phyloP scores from a whole-genome alignment of 805 yeast genomes.

The Monosporozyma aerobia region DNA sequence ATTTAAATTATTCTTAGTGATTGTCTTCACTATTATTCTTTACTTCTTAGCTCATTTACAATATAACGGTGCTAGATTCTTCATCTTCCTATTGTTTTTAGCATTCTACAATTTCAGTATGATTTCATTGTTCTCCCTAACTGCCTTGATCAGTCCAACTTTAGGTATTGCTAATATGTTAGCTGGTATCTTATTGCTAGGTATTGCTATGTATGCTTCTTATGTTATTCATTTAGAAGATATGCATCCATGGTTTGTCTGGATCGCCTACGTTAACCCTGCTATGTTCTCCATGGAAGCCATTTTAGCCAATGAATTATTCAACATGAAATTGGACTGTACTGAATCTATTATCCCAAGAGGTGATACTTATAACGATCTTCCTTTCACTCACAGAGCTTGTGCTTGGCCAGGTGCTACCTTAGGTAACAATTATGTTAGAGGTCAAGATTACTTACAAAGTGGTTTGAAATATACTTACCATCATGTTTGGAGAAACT shows the following conservation, averaged over 20 bases:
- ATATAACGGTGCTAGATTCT: conserved; percentile 41
- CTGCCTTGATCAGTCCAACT: conserved; percentile 43
- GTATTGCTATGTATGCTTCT: conserved; percentile 52
- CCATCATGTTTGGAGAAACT: conserved; percentile 68
- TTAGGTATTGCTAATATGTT: conserved; percentile 51
- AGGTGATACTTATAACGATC: conserved; percentile 43
- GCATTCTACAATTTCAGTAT: conserved; percentile 38
- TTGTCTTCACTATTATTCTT: conserved; percentile 38
- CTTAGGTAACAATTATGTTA: conserved; percentile 42
- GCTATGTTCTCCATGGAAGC: conserved; percentile 52
- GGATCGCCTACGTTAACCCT: conserved; percentile 55
- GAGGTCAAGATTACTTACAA: conserved; percentile 48
- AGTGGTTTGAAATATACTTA: conserved; percentile 41
- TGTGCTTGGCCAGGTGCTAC: conserved; percentile 56
- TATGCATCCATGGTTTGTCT: conserved; percentile 66
- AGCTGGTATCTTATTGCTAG: conserved; percentile 46
- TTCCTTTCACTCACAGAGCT: conserved; percentile 33
- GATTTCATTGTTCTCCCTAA: conserved; percentile 43
- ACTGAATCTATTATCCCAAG: conserved; percentile 45
- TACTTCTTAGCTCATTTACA: conserved; percentile 49
- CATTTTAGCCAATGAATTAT: conserved; percentile 57
- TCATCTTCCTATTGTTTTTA: conserved; percentile 39
- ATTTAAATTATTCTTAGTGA: conserved; percentile 36
- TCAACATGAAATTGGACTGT: conserved; percentile 47
- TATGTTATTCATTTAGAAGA: conserved; percentile 49